Evolutionary conservation across 768 basidiomycete species (phyloP), one percentile per base, ranked within the genome.

Genomic region (Brasilioporus rufonigricans): DNA sequence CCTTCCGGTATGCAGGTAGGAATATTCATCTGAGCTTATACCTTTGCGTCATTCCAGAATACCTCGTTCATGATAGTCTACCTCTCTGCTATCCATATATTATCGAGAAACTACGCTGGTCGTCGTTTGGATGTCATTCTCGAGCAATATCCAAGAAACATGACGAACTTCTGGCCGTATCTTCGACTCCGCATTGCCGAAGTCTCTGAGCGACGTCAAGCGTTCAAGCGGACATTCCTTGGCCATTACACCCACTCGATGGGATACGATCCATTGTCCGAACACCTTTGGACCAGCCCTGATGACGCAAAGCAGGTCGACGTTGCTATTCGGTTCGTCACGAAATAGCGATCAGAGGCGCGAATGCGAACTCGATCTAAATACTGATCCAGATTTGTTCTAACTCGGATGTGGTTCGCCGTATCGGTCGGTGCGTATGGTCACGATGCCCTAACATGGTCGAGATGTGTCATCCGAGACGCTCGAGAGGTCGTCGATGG

Each of bases 81-180:
- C 68, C 73, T 87, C 5, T 84, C 87, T 12, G 87, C 88, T 0
- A 62, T 65, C 13, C 68, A 76, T 49, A 77, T 79, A 33, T 74
- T 91, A 10, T 57, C 48, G 16, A 72, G 68, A 23, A 53, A 73
- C 16, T 88, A 80, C 61, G 41, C 73, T 23, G 89, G 89, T 9
- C 60, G 56, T 24, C 79, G 86, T 43, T 69, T 84, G 40, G 69
- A 71, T 18, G 33, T 57, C 1, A 48, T 83, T 8, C 56, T 81
- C 45, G 54, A 69, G 43, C 64, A 66, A 12, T 71, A 80, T 59
- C 67, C 78, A 16, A 68, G 54, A 21, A 76, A 73, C 18, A 83
- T 77, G 70, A 81, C 77, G 1, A 83, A 90, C 58, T 73, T 86
- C 64, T 91, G 89, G 89, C 86, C 88, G 8, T 90, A 90, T 65